A percentile compares a stretch with the other conserved stretches of the same genome.
Evolutionary conservation across 2,329 filamentous ascomycete genomes (phyloP).

Genomic region (Talaromyces sp.): DNA sequence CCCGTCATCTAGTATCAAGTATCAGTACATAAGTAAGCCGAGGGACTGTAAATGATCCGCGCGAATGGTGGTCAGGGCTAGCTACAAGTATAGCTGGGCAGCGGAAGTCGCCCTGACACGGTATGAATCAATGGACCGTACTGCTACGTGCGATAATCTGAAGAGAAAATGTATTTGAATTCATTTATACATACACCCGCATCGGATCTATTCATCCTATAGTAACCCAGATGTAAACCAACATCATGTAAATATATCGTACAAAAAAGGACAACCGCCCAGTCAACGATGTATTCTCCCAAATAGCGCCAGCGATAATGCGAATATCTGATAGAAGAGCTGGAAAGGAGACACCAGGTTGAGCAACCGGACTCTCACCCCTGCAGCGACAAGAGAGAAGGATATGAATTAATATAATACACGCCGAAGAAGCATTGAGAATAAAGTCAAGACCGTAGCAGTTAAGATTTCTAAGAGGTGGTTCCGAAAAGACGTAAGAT

Average conservation of each 20-base stretch:
- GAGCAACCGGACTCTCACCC: neutral
- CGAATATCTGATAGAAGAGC: neutral
- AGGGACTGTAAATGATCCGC: neutral
- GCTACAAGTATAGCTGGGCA: too few relatives aligned
- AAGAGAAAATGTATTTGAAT: neutral
- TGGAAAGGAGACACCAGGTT: neutral
- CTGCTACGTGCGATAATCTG: neutral
- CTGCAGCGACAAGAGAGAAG: neutral
- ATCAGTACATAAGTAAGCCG: neutral
- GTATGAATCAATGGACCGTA: neutral
- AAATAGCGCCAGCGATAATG: conserved; percentile 16
- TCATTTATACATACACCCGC: neutral
- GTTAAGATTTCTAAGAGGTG: conserved; percentile 27
- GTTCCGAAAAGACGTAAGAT: conserved; percentile 34
- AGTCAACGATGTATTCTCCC: neutral
- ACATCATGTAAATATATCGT: conserved; percentile 2
- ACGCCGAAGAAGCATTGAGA: neutral
- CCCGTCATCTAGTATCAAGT: neutral
- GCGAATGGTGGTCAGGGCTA: neutral
- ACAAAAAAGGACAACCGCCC: neutral
- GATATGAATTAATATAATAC: conserved; percentile 10
- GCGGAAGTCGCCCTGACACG: neutral
- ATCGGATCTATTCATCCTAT: neutral
- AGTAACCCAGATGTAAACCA: neutral
- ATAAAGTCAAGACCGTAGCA: neutral